These are phyloP conservation scores for Mucor sp. DNA, from an alignment of 371 early-diverging fungal species.

Conservation along the genomic window DNA sequence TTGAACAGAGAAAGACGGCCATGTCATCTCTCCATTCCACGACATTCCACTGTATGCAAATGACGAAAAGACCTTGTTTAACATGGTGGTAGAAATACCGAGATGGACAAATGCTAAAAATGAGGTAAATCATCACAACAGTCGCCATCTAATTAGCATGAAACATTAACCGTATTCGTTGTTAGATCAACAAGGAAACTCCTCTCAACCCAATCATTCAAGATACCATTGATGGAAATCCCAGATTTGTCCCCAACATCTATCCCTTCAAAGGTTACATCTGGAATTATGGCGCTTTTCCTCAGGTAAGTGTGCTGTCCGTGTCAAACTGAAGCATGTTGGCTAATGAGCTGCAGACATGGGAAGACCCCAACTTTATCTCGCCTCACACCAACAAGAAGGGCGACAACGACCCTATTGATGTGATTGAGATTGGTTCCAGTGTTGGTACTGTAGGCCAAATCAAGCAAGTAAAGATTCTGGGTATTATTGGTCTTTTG, in stretches of 20 bases:
- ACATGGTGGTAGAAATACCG: conserved; percentile 96
- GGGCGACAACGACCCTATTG: conserved; percentile 97
- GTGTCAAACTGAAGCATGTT: not conserved
- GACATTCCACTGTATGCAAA: conserved; percentile 91
- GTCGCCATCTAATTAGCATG: not conserved
- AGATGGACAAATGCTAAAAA: conserved; percentile 98
- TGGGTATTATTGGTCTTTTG: conserved; percentile 92
- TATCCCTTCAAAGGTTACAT: conserved; percentile 97
- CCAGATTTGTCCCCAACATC: conserved; percentile 91
- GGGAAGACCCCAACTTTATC: conserved; percentile 90
- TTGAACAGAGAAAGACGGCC: conserved; percentile 41
- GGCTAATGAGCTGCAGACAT: conserved; percentile 62
- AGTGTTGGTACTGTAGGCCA: conserved; percentile 40
- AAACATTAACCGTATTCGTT: not conserved
- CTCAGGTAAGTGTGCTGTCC: conserved; percentile 44
- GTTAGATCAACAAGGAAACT: conserved; percentile 79
- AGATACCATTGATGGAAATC: conserved; percentile 93
- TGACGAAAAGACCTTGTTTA: conserved; percentile 73
- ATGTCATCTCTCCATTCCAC: conserved; percentile 90
- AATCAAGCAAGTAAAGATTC: conserved; percentile 91
- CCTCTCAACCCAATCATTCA: conserved; percentile 95
- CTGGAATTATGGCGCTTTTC: conserved; percentile 98
- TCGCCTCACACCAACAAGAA: conserved; percentile 80
- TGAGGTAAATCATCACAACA: conserved; percentile 65
- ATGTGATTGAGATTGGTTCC: conserved; percentile 82